Conservation (phyloP, 2,329 filamentous ascomycete genomes). For the Fusarium cyanostomum region DNA sequence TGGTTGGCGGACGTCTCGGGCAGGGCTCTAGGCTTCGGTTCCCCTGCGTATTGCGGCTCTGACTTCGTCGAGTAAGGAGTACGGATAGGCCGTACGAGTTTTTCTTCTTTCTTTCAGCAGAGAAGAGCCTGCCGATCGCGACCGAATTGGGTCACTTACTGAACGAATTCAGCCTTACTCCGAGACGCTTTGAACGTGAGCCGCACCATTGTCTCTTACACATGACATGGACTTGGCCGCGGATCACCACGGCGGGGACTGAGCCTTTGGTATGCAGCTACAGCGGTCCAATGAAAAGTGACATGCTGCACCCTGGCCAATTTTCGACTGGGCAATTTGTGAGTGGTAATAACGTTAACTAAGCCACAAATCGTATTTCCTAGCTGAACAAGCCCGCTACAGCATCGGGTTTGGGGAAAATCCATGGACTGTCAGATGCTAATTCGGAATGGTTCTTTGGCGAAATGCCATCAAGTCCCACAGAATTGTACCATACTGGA, state of each 20-base stretch:
- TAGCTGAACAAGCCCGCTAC: slow-evolving; percentile 3
- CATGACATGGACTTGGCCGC: background rate
- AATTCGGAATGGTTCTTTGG: slow-evolving; percentile 37
- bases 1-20: slow-evolving; percentile 20
- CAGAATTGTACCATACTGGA: background rate
- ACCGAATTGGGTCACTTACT: slow-evolving; percentile 11
- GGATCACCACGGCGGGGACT: slow-evolving; percentile 2
- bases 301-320: background rate
- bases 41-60: slow-evolving; percentile 32
- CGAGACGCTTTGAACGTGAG: background rate
- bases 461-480: slow-evolving; percentile 31
- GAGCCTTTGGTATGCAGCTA: slow-evolving; percentile 8
- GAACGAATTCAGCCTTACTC: slow-evolving; percentile 35
- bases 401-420: slow-evolving; percentile 32
- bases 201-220: background rate
- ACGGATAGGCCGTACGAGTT: slow-evolving; percentile 1
- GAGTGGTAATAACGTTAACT: background rate
- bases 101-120: slow-evolving; percentile 34
- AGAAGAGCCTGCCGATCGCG: slow-evolving; percentile 31
- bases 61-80: background rate
- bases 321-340: slow-evolving; percentile 3
- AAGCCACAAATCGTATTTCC: slow-evolving; percentile 29
- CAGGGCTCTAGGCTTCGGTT: slow-evolving; percentile 3
- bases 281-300: background rate
- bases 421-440: slow-evolving; percentile 32